Conservation (phyloP, 2,329 filamentous ascomycete genomes). For the Ophiostoma sp. region DNA sequence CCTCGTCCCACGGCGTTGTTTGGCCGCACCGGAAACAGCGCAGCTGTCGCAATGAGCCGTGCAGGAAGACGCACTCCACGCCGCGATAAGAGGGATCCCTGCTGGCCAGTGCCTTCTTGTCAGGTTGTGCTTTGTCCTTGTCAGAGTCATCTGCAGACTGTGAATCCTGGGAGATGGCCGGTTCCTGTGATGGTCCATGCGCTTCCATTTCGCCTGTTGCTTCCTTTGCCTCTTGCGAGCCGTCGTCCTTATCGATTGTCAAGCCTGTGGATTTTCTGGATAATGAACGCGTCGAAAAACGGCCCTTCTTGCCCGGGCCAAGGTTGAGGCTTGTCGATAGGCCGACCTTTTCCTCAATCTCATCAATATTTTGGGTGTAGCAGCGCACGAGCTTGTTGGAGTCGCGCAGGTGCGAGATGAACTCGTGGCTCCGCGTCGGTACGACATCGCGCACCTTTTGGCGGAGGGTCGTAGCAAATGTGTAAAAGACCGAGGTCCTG, state of each 20-base stretch:
- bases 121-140: background rate
- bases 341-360: constrained; percentile 65
- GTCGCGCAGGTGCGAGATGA: constrained; percentile 62
- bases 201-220: background rate
- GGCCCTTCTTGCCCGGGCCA: constrained; percentile 56
- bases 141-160: constrained; percentile 16
- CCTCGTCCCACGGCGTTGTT: constrained; percentile 56
- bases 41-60: constrained; percentile 61
- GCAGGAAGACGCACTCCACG: constrained; percentile 64
- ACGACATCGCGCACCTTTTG: constrained; percentile 59
- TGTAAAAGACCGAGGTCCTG: constrained; percentile 66
- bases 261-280: constrained; percentile 22
- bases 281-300: constrained; percentile 45
- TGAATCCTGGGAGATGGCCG: background rate
- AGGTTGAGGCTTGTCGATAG: constrained; percentile 57
- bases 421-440: constrained; percentile 62
- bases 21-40: constrained; percentile 59
- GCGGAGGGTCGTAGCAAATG: constrained; percentile 62
- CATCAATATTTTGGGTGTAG: constrained; percentile 73
- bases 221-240: background rate
- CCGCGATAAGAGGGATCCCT: constrained; percentile 37
- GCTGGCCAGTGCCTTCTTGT: constrained; percentile 6
- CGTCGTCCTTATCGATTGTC: constrained; percentile 1
- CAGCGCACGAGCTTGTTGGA: constrained; percentile 63
- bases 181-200: background rate